phyloP scores from a whole-genome alignment of 768 basidiomycete species.

The Pleurotus ostreatus region DNA sequence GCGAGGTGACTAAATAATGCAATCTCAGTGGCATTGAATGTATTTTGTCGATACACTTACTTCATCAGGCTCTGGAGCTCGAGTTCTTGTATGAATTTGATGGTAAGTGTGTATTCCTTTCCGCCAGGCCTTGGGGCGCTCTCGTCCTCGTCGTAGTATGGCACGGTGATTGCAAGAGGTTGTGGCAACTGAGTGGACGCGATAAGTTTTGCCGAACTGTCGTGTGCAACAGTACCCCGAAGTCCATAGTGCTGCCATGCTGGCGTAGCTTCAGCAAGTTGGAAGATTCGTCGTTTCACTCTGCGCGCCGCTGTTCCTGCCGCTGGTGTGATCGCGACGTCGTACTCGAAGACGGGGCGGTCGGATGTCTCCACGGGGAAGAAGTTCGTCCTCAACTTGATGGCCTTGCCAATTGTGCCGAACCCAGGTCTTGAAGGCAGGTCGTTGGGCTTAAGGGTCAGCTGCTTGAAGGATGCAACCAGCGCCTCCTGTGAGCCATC shows the following conservation, averaged over 20 bases:
- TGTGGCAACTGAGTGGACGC: constrained; percentile 41
- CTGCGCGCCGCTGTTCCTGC: constrained; percentile 45
- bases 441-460: constrained; percentile 29
- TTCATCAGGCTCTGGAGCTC: constrained; percentile 46
- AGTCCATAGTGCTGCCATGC: constrained; percentile 51
- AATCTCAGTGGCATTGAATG: not conserved
- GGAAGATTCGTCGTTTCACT: constrained; percentile 56
- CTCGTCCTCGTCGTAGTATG: constrained; percentile 51
- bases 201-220: constrained; percentile 48
- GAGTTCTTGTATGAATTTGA: constrained; percentile 40
- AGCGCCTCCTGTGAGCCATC: constrained; percentile 39
- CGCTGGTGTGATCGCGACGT: constrained; percentile 50
- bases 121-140: constrained; percentile 35
- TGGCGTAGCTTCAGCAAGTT: constrained; percentile 50
- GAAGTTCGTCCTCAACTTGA: constrained; percentile 63
- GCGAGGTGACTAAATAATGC: constrained; percentile 41
- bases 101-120: constrained; percentile 44
- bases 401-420: constrained; percentile 43
- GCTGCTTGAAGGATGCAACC: constrained; percentile 28
- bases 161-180: constrained; percentile 38
- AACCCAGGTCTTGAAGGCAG: constrained; percentile 59
- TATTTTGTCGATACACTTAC: constrained; percentile 30
- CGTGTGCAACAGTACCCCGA: constrained; percentile 49
- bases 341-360: constrained; percentile 55
- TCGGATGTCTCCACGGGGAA: constrained; percentile 55